Evolutionary conservation across 805 yeast genomes (phyloP), one percentile per base, ranked within the genome.

Genomic region (Metschnikowia lochheadii): DNA sequence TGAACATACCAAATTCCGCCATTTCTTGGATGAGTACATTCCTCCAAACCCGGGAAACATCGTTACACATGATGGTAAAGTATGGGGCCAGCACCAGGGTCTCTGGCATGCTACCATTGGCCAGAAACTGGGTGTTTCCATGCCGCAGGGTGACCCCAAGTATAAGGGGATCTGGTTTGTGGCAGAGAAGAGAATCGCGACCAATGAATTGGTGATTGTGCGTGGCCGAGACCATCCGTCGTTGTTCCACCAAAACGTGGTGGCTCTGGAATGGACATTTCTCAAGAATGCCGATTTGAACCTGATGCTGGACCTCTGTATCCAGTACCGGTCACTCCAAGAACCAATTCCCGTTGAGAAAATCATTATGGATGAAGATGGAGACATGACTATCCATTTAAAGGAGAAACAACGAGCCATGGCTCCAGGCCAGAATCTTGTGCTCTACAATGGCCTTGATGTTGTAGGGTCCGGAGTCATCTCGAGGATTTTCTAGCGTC

Each of bases 61-160:
- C 7, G 75, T 89, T n/a, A 85, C 91, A 0, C 81, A 78, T 50
- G 85, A 81, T 49, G 96, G 96, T 4, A 71, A 68, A 47, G 74
- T 81, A 0, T 89, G 94, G 81, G 98, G 97, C 0, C 59, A 66
- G 44, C 99, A 94, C 65, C 70, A 78, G 26, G 99, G 99, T 0
- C 64, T 94, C 8, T 94, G 98, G 98, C 82, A 87, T 43, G 92
- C 89, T n/a, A 94, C 99, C 0, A 82, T 92, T 20, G 99, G 99
- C 0, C 98, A 94, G 68, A 80, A 84, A 54, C 78, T 85, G 15
- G 83, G 91, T 3, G 68, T 90, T 1, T 77, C 89, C 0, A 79
- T 92, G 87, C 97, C 97, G 0, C 98, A 94, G 64, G 92, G 91
- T 0, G 84, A 86, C 56, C 91, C 91, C 0, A 63, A 66, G 5